These are phyloP conservation scores for Scheffersomyces titani DNA, from an alignment of 1,139 yeast genomes.

Conservation along the genomic window DNA sequence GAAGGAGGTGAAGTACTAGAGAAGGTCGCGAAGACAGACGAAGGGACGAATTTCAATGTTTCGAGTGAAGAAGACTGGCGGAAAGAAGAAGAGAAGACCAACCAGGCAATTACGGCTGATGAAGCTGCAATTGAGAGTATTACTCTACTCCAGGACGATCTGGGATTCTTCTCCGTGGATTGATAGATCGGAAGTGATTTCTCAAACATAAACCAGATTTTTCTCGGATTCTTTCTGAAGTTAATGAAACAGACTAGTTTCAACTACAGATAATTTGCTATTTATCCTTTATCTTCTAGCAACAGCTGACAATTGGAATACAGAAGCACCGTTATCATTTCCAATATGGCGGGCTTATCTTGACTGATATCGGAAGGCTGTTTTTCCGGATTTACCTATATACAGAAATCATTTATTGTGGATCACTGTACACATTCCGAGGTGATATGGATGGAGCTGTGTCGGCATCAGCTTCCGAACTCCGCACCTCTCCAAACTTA, in stretches of 20 bases:
- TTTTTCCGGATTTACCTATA: too few species aligned
- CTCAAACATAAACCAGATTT: background rate
- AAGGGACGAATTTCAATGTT: background rate
- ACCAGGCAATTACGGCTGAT: background rate
- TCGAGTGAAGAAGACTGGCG: background rate
- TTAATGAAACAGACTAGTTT: background rate
- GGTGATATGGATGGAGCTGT: background rate
- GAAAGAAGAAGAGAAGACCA: background rate
- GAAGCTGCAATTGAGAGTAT: background rate
- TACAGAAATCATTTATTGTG: too few species aligned
- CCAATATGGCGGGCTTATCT: too few species aligned
- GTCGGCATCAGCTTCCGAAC: background rate
- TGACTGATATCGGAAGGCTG: too few species aligned
- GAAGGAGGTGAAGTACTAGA: conserved; percentile 17
- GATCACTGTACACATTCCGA: too few species aligned
- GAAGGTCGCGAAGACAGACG: background rate
- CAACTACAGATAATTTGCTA: too few species aligned
- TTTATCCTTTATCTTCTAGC: too few species aligned
- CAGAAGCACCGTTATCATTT: too few species aligned
- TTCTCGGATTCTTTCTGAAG: background rate
- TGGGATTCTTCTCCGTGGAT: background rate
- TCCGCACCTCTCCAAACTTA: background rate
- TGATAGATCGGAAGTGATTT: background rate
- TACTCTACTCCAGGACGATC: background rate
- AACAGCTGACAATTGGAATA: too few species aligned